Base-by-base conservation (phyloP, 257 asterid genomes). In the Mentha longifolia region DNA sequence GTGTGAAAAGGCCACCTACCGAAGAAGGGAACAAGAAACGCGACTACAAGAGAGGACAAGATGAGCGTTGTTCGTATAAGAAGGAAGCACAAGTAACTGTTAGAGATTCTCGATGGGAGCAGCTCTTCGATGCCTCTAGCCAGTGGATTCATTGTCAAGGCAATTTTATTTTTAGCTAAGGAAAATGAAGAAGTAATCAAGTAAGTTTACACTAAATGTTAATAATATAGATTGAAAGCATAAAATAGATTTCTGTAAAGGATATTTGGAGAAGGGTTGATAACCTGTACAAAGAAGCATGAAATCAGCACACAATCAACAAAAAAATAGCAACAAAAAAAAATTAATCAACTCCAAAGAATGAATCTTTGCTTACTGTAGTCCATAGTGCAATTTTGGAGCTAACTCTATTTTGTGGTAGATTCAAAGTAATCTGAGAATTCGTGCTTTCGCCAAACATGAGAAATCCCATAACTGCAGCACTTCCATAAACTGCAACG, bases 181-280 rank as follows among this genome's bases (percentile, higher is more conserved):
- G 92, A 85, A 77, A 41, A 46, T 12, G 45, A 67, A n/a, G 0
- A 19, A 8, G 16, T 17, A 12, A 60, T 65, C 19, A 41, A 45
- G 31, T 42, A 15, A 20, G 17, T 56, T 6, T 43, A 42, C 31
- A 28, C 31, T 28, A 28, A 0, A 3, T 28, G 31, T 28, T 28
- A 2, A 28, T 28, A 28, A 28, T 25, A 25, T 25, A 25, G 28
- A 25, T 25, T 25, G 1, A 25, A 25, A 25, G 28, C 2, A 25
- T 25, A 25, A 25, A 25, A 25, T 75, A 47, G 47, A 70, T 47
- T 45, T 45, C 13, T 7, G 11, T 58, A 75, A 73, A 90, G 97
- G 96, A 93, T 93, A 93, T 89, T 93, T 93, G 76, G 91, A 80
- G 58, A 93, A 42, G 98, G 98, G 78, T 74, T 85, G 82, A 91